Evolutionary conservation across 768 basidiomycete genomes (phyloP).

Genomic region (Mycena sanguinolenta): DNA sequence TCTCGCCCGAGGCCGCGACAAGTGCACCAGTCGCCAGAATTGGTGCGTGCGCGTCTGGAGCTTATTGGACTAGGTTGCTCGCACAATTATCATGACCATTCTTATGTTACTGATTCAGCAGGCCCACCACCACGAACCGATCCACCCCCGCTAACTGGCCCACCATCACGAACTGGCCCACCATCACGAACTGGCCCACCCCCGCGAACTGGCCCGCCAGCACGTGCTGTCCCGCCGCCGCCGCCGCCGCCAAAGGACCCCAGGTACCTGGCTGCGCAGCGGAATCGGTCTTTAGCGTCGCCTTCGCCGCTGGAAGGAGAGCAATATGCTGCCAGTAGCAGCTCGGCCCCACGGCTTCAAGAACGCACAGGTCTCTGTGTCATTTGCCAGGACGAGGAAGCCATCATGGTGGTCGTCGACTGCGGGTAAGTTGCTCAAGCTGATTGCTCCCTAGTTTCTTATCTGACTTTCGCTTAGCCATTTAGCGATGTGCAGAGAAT

Average conservation of each 20-base stretch:
- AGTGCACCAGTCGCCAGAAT: not conserved
- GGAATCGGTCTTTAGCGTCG: too few species aligned
- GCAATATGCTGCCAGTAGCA: too few species aligned
- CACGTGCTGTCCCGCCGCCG: not conserved
- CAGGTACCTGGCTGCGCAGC: too few species aligned
- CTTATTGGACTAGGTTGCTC: not conserved
- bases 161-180: too few species aligned
- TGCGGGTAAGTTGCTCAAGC: slow-evolving; percentile 77
- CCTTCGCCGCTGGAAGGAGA: too few species aligned
- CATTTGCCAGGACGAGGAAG: slow-evolving; percentile 94
- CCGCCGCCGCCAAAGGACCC: too few species aligned
- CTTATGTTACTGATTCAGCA: not conserved
- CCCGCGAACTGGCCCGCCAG: not conserved
- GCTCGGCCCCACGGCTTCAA: too few species aligned
- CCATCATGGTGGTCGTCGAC: slow-evolving; percentile 93
- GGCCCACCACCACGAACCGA: not conserved
- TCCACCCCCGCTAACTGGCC: not conserved
- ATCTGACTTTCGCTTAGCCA: slow-evolving; percentile 61
- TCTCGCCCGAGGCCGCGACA: not conserved
- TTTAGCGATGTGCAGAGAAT: slow-evolving; percentile 81
- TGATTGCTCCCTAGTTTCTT: not conserved
- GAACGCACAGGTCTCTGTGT: slow-evolving; percentile 78
- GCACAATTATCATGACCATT: not conserved
- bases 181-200: too few species aligned
- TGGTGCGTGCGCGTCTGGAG: not conserved